Conservation (phyloP, 495 filamentous ascomycete species). For the Darksidea phi region DNA sequence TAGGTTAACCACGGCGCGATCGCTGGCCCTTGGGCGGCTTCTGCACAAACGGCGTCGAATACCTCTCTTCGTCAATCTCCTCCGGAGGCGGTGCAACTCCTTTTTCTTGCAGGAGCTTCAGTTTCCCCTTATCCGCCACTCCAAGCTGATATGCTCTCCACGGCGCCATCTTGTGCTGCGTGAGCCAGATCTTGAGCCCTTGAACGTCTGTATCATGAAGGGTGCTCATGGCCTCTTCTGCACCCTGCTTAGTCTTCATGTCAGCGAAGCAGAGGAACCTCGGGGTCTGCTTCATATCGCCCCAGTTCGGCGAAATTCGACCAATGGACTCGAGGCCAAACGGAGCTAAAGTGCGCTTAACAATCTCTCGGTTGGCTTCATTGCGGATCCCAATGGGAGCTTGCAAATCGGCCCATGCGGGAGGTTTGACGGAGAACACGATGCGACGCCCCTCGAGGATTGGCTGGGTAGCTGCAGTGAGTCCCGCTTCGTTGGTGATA, state of each 20-base stretch:
- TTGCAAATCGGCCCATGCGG: not conserved
- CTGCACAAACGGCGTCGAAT: not conserved
- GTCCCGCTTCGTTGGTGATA: too few species aligned
- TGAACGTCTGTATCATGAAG: not conserved
- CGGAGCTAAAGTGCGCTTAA: not conserved
- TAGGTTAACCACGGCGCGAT: too few species aligned
- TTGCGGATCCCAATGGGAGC: not conserved
- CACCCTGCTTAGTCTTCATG: constrained; percentile 7
- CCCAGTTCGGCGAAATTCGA: not conserved
- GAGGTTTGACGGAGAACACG: not conserved
- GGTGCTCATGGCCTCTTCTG: not conserved
- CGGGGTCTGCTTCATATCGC: not conserved
- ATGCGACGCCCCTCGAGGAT: too few species aligned
- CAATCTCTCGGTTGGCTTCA: not conserved
- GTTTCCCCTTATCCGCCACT: not conserved
- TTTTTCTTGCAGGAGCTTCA: not conserved
- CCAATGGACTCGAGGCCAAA: constrained; percentile 5
- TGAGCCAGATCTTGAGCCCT: not conserved
- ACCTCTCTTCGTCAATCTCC: not conserved
- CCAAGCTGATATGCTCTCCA: not conserved
- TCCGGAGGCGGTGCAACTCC: not conserved
- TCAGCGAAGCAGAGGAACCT: constrained; percentile 1
- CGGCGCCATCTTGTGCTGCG: not conserved
- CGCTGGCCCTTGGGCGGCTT: not conserved
- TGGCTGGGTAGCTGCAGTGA: too few species aligned